phyloP scores from a whole-genome alignment of 2,329 filamentous ascomycete species.

The Rhytidhysteron rufulum region DNA sequence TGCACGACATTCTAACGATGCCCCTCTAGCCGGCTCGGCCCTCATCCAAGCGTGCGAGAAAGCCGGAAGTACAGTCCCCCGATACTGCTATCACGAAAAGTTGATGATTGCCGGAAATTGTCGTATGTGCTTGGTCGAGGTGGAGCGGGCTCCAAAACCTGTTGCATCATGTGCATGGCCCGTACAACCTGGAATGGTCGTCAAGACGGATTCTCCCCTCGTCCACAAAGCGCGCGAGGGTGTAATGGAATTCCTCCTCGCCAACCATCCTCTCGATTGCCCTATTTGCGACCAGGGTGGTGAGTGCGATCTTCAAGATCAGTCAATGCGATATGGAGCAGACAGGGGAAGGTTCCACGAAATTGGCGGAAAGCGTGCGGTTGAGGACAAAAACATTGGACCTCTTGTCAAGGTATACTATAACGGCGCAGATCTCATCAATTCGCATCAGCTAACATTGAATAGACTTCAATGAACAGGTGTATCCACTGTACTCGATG shows the following conservation, averaged over 20 bases:
- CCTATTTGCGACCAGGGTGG: slow-evolving; percentile 98
- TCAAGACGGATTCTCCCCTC: slow-evolving; percentile 95
- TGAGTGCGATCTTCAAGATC: slow-evolving; percentile 98
- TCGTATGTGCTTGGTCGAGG: slow-evolving; percentile 99
- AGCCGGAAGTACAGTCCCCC: slow-evolving; percentile 83
- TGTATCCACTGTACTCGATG: slow-evolving; percentile 99
- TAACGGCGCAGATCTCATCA: no score
- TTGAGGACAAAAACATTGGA: slow-evolving; percentile 99
- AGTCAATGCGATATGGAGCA: slow-evolving; percentile 97
- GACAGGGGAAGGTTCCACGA: slow-evolving; percentile 98
- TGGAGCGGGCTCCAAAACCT: slow-evolving; percentile 92
- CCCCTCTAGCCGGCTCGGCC: slow-evolving; percentile 76
- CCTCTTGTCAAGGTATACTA: slow-evolving; percentile 73
- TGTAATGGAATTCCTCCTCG: slow-evolving; percentile 97
- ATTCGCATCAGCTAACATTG: slow-evolving; percentile 23
- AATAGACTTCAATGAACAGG: slow-evolving; percentile 92
- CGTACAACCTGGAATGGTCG: slow-evolving; percentile 96
- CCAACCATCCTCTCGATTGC: slow-evolving; percentile 94
- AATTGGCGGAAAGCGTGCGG: slow-evolving; percentile 88
- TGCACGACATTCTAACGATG: slow-evolving; percentile 22
- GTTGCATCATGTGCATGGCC: slow-evolving; percentile 99
- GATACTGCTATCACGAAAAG: slow-evolving; percentile 99
- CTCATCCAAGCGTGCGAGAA: slow-evolving; percentile 99
- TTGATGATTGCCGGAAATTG: slow-evolving; percentile 99
- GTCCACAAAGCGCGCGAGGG: slow-evolving; percentile 97